Conservation (phyloP, 192 early-diverging fungal genomes). For the Chytriomyces hyalinus region DNA sequence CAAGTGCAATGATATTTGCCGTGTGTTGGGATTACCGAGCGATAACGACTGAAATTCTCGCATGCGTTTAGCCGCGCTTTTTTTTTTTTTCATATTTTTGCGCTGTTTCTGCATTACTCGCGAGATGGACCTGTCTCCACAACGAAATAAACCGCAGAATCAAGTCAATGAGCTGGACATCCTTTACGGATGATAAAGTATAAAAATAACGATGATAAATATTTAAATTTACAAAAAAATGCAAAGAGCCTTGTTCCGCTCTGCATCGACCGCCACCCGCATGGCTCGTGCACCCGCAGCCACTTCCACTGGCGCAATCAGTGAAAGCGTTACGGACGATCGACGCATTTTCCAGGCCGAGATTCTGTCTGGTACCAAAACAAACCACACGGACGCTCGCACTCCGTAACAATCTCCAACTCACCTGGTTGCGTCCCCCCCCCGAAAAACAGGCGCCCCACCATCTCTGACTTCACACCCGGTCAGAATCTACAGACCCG, state of each 20-base stretch:
- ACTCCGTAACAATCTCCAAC: background rate
- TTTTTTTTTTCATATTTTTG: no score
- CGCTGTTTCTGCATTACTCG: no score
- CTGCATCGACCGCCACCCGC: background rate
- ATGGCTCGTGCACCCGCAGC: background rate
- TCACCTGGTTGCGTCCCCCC: background rate
- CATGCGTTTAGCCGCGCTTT: no score
- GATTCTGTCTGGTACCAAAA: constrained; percentile 19
- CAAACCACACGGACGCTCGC: background rate
- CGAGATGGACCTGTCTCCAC: no score
- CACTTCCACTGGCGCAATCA: background rate
- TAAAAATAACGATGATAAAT: no score
- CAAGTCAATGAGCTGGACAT: no score
- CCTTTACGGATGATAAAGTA: no score
- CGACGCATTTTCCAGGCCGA: constrained; percentile 33
- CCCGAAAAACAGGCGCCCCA: constrained; percentile 7
- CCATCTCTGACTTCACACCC: constrained; percentile 13
- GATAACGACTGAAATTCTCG: background rate
- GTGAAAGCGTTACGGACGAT: background rate
- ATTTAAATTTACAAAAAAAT: background rate
- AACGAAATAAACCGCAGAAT: no score
- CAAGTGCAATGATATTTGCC: constrained; percentile 1
- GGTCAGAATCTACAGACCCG: constrained; percentile 82
- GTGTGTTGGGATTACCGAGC: constrained; percentile 1
- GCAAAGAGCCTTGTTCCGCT: background rate